Base-by-base conservation (phyloP, 2,329 filamentous ascomycete genomes). In the Tolypocladium paradoxum region DNA sequence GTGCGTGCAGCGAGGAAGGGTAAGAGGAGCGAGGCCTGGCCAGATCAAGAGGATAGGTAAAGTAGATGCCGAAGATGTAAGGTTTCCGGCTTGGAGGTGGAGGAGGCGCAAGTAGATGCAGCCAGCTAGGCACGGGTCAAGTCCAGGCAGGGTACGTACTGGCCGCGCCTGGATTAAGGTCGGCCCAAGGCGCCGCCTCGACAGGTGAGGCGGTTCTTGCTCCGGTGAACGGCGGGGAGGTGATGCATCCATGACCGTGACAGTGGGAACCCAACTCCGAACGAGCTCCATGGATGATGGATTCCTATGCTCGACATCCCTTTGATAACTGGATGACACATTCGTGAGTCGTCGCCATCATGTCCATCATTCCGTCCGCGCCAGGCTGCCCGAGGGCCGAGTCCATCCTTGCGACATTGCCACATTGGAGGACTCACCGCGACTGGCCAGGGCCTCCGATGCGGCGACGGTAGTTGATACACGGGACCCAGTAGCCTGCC, bases 11-110 rank as follows among this genome's bases (percentile, higher is more conserved):
- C 18, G 27, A 31, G 33, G 31, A 31, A 34, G 6, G 6, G 46
- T 9, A 38, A n/a, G 33, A 48, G 20, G 29, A 24, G 6, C 46
- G 12, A 46, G 43, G 43, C 43, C 24, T 31, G 27, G 27, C 6
- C 27, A 45, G 40, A 46, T 31, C 16, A 31, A 46, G 48, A 37
- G 33, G 47, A 36, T 27, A n/a, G n/a, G n/a, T n/a, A n/a, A n/a
- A n/a, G n/a, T n/a, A 36, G 48, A 49, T 49, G 49, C 49, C 49
- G 49, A 24, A 43, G 49, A 50, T 50, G 49, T 38, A 38, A 50
- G 49, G 49, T 18, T 33, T 31, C 36, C 20, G 24, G 16, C 48
- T 27, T 38, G 34, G 49, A 43, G 49, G 49, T 43, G 49, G 49
- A 50, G 43, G 36, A n/a, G 47, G 22, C 34, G 33, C 43, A 18